Conservation (phyloP, 2,329 filamentous ascomycete genomes). For the Trichoderma sp. region DNA sequence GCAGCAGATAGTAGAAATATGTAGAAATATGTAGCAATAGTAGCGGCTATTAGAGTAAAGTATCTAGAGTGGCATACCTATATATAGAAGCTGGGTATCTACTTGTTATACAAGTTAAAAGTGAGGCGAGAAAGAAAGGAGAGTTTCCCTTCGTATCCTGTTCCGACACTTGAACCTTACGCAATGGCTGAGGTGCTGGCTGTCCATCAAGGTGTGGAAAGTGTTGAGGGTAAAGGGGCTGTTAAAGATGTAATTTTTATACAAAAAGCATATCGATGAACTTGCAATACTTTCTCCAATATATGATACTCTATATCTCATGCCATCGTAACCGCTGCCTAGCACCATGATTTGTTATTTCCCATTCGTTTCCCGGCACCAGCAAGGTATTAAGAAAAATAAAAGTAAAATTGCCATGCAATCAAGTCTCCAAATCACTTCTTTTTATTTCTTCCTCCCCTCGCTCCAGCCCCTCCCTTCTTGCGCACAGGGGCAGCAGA, state of each 20-base stretch:
- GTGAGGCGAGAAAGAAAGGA: background rate
- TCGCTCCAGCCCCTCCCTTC: conserved; percentile 39
- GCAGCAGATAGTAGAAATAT: background rate
- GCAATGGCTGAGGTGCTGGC: background rate
- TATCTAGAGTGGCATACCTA: background rate
- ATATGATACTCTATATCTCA: background rate
- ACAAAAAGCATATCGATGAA: background rate
- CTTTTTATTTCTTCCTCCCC: conserved; percentile 41
- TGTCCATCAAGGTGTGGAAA: background rate
- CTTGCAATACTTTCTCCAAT: background rate
- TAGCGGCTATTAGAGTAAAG: background rate
- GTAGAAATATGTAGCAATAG: background rate
- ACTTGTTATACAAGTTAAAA: background rate
- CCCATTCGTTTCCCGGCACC: background rate
- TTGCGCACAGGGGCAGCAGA: conserved; percentile 45
- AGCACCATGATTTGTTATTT: background rate
- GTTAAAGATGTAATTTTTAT: background rate
- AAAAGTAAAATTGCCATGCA: background rate
- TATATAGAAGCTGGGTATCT: background rate
- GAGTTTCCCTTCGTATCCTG: background rate
- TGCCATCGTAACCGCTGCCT: background rate
- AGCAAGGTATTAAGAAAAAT: background rate
- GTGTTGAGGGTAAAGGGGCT: background rate
- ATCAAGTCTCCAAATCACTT: background rate
- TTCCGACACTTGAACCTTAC: background rate